Evolutionary conservation across 352 stramenopile species (phyloP).

Genomic region (Globisporangium megalacanthum): DNA sequence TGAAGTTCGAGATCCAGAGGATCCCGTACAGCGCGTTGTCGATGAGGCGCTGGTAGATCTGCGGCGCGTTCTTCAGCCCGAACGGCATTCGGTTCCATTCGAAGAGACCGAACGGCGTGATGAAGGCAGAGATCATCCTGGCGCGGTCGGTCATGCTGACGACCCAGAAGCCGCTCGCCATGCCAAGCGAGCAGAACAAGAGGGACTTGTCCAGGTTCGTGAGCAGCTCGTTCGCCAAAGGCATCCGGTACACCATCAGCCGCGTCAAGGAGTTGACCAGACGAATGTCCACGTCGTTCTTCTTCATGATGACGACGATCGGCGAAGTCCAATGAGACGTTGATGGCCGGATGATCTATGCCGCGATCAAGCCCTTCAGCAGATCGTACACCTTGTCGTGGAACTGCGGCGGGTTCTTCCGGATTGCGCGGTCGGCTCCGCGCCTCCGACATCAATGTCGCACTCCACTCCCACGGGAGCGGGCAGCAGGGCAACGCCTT

Average conservation of each 20-base stretch:
- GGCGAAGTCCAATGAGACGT: slow-evolving; percentile 13
- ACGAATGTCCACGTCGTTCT: slow-evolving; percentile 16
- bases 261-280: slow-evolving; percentile 10
- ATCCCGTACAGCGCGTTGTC: slow-evolving; percentile 20
- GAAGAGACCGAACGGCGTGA: slow-evolving; percentile 17
- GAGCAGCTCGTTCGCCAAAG: slow-evolving; percentile 14
- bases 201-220: slow-evolving; percentile 5
- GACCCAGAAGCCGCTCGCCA: slow-evolving; percentile 19
- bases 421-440: slow-evolving; percentile 8
- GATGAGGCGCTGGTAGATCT: slow-evolving; percentile 17
- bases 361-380: slow-evolving; percentile 12
- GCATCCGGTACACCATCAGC: slow-evolving; percentile 20
- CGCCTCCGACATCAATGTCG: slow-evolving; percentile 12
- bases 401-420: slow-evolving; percentile 9
- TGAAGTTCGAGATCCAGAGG: neutral
- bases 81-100: slow-evolving; percentile 23
- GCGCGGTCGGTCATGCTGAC: slow-evolving; percentile 16
- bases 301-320: slow-evolving; percentile 20
- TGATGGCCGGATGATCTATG: slow-evolving; percentile 9
- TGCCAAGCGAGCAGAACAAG: slow-evolving; percentile 18
- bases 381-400: slow-evolving; percentile 10
- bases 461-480: slow-evolving; percentile 8
- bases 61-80: too few relatives aligned
- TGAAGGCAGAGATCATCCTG: slow-evolving; percentile 15
- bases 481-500: slow-evolving; percentile 12